Conservation (phyloP, 2,329 filamentous ascomycete species). For the Hymenoscyphus salicellus region DNA sequence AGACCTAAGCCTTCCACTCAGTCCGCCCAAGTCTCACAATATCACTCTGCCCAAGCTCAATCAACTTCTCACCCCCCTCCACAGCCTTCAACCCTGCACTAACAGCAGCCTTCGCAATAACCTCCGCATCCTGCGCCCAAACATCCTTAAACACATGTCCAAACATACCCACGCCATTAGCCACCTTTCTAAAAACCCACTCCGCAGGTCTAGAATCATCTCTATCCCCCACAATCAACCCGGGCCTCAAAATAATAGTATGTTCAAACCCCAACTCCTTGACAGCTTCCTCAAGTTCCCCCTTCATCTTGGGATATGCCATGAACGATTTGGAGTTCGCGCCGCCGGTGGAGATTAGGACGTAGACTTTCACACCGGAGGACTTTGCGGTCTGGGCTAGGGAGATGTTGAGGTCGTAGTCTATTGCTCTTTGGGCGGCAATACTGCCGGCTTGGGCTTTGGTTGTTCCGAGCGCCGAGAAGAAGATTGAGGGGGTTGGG, state of each 20-base stretch:
- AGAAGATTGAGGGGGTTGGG: conserved; percentile 61
- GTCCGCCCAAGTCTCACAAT: conserved; percentile 50
- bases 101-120: conserved; percentile 55
- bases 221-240: conserved; percentile 70
- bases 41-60: conserved; percentile 47
- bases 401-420: conserved; percentile 80
- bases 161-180: conserved; percentile 54
- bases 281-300: conserved; percentile 77
- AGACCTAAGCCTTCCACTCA: conserved; percentile 35
- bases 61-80: conserved; percentile 45
- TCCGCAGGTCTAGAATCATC: conserved; percentile 60
- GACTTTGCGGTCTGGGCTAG: conserved; percentile 72
- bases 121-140: conserved; percentile 64
- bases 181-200: conserved; percentile 52
- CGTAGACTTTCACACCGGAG: conserved; percentile 64
- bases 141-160: conserved; percentile 55
- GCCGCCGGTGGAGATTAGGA: conserved; percentile 45
- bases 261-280: conserved; percentile 71
- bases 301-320: conserved; percentile 71
- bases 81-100: conserved; percentile 45
- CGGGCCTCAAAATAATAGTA: conserved; percentile 72
- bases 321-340: conserved; percentile 53
- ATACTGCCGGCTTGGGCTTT: conserved; percentile 70
- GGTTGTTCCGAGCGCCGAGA: conserved; percentile 80
- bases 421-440: conserved; percentile 79